Percentiles rank a stretch among this genome's conserved stretches.
Conservation (phyloP, 106 monocot genomes). For the Vanilla planifolia region DNA sequence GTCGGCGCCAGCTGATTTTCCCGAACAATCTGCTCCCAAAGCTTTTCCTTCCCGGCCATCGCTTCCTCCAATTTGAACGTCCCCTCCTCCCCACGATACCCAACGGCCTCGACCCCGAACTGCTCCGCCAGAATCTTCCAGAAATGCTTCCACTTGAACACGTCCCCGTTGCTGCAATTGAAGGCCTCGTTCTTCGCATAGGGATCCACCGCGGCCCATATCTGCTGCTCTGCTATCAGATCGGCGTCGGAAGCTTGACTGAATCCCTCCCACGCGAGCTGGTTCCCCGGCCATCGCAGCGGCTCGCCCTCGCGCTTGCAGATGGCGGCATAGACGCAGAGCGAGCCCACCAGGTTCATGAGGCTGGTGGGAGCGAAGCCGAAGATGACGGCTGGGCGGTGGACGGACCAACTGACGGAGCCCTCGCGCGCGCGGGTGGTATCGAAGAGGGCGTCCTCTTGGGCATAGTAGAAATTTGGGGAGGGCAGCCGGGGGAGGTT, state of each 20-base stretch:
- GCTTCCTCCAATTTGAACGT: slow-evolving; percentile 43
- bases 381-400: slow-evolving; percentile 41
- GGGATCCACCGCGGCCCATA: slow-evolving; percentile 56
- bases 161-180: slow-evolving; percentile 37
- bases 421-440: slow-evolving; percentile 19
- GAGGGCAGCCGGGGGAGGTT: slow-evolving; percentile 33
- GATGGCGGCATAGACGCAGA: slow-evolving; percentile 44
- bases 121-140: slow-evolving; percentile 58
- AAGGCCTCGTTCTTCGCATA: slow-evolving; percentile 27
- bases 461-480: slow-evolving; percentile 61
- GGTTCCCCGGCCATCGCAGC: slow-evolving; percentile 27
- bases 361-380: slow-evolving; percentile 16
- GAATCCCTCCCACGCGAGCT: slow-evolving; percentile 25
- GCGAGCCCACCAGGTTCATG: slow-evolving; percentile 26
- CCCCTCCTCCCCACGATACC: slow-evolving; percentile 35
- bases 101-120: slow-evolving; percentile 49
- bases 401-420: slow-evolving; percentile 38
- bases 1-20: slow-evolving; percentile 45
- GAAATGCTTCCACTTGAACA: slow-evolving; percentile 74
- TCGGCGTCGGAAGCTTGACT: slow-evolving; percentile 32
- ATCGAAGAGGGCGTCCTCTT: slow-evolving; percentile 43
- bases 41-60: slow-evolving; percentile 57
- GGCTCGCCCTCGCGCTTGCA: slow-evolving; percentile 20
- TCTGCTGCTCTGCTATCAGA: slow-evolving; percentile 33
- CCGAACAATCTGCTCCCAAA: slow-evolving; percentile 58